Conservation (phyloP, 768 basidiomycete species). For the Tylopilus intermedius region DNA sequence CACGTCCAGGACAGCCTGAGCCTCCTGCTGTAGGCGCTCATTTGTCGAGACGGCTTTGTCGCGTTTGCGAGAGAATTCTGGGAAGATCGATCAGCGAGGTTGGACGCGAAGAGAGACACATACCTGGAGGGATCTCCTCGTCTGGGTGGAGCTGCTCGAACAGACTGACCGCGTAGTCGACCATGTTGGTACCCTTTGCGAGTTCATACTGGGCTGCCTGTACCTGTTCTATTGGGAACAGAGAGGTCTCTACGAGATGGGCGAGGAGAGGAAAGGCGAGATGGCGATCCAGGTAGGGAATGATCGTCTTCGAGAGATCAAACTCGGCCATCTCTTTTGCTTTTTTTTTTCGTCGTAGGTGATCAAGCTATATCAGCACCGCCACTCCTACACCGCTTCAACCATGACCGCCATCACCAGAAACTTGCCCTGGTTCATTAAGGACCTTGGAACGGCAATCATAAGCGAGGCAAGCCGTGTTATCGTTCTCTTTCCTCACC, state of each 20-base stretch:
- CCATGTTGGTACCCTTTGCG: constrained; percentile 96
- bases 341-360: neutral
- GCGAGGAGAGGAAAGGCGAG: constrained; percentile 88
- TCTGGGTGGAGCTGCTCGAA: constrained; percentile 77
- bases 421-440: constrained; percentile 82
- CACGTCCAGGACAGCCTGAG: constrained; percentile 88
- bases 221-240: constrained; percentile 78
- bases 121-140: constrained; percentile 64
- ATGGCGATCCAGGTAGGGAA: constrained; percentile 92
- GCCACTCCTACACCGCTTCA: neutral
- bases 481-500: neutral
- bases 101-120: constrained; percentile 13
- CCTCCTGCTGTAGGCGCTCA: constrained; percentile 81
- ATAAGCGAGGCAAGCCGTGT: constrained; percentile 62
- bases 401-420: constrained; percentile 73
- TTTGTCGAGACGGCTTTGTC: constrained; percentile 79
- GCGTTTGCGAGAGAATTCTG: constrained; percentile 83
- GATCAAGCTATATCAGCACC: too few relatives aligned
- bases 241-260: constrained; percentile 70
- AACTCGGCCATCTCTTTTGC: constrained; percentile 66
- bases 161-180: constrained; percentile 83
- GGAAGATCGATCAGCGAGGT: neutral
- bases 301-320: constrained; percentile 87
- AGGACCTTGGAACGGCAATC: constrained; percentile 74
- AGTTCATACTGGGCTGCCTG: constrained; percentile 94